Base-by-base conservation (phyloP, 2,329 filamentous ascomycete genomes). In the Sclerotinia spermophila region DNA sequence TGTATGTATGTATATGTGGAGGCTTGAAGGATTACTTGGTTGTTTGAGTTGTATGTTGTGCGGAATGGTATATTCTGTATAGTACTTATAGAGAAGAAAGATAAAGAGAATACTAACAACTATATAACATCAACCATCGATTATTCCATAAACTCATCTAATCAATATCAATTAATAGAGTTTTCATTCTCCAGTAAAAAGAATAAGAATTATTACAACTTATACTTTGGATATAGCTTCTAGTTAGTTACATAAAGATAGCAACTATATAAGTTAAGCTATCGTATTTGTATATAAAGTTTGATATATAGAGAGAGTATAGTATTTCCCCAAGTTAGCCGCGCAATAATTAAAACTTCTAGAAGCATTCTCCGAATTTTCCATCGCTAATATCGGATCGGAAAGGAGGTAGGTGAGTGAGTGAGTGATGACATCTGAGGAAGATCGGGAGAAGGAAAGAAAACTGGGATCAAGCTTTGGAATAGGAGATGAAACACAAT, bases 401-500 rank as follows among this genome's bases (percentile, higher is more conserved):
- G 42, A 64, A 24, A 48, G n/a, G 40, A 62, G 30, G 27, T 48
- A 42, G 24, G 3, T 2, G 21, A 15, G 40, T 2, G 11, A 11
- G 13, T 4, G 21, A 48, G 30, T 35, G 60, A 62, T 62, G 60
- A 62, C 40, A 62, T 62, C 40, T 48, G 11, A 35, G n/a, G 60
- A 48, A 48, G 60, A 64, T 64, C 60, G 17, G 21, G n/a, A n/a
- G n/a, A n/a, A n/a, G n/a, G n/a, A n/a, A n/a, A n/a, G n/a, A n/a
- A n/a, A n/a, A n/a, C n/a, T n/a, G n/a, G n/a, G n/a, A n/a, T n/a
- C n/a, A n/a, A n/a, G n/a, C n/a, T n/a, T n/a, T n/a, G n/a, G n/a
- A n/a, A n/a, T n/a, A 62, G 60, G 60, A 64, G 42, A 64, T 64
- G 60, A 48, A 64, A 64, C 42, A 30, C 27, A 62, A 64, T 6